Percentiles rank a stretch among this genome's conserved stretches.
These are phyloP conservation scores for Huntiella abstrusa DNA, from an alignment of 2,329 filamentous ascomycete genomes.

Conservation along the genomic window DNA sequence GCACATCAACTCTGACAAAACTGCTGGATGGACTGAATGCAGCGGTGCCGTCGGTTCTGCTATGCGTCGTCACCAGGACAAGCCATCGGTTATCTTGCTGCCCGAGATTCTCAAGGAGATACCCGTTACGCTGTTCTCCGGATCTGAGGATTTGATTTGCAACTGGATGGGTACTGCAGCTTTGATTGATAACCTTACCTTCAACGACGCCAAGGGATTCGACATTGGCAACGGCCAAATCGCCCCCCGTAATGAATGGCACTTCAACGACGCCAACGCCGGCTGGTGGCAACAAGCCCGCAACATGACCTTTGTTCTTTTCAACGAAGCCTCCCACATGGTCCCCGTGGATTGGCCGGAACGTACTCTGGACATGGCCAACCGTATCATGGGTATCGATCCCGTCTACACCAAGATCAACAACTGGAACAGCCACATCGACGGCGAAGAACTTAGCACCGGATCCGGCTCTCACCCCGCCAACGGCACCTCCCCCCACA, in stretches of 20 bases:
- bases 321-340: slow-evolving; percentile 96
- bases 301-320: slow-evolving; percentile 87
- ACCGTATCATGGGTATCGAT: slow-evolving; percentile 87
- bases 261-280: slow-evolving; percentile 70
- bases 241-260: slow-evolving; percentile 87
- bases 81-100: slow-evolving; percentile 53
- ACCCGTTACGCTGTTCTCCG: slow-evolving; percentile 74
- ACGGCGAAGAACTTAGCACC: slow-evolving; percentile 39
- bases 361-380: slow-evolving; percentile 83
- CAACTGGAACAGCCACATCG: slow-evolving; percentile 40
- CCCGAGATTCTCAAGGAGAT: slow-evolving; percentile 62
- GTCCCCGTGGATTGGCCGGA: slow-evolving; percentile 86
- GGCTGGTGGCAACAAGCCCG: slow-evolving; percentile 89
- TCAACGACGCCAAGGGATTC: slow-evolving; percentile 84
- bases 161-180: slow-evolving; percentile 90
- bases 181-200: slow-evolving; percentile 74
- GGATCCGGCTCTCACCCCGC: slow-evolving; percentile 40
- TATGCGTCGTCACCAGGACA: slow-evolving; percentile 53
- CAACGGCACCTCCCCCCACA: slow-evolving; percentile 29
- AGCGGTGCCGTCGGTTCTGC: slow-evolving; percentile 54
- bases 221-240: slow-evolving; percentile 71
- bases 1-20: slow-evolving; percentile 65
- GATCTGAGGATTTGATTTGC: slow-evolving; percentile 87
- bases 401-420: slow-evolving; percentile 73
- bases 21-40: slow-evolving; percentile 83